These are phyloP conservation scores for Kwoniella pini DNA, from an alignment of 768 basidiomycete genomes.

Conservation along the genomic window DNA sequence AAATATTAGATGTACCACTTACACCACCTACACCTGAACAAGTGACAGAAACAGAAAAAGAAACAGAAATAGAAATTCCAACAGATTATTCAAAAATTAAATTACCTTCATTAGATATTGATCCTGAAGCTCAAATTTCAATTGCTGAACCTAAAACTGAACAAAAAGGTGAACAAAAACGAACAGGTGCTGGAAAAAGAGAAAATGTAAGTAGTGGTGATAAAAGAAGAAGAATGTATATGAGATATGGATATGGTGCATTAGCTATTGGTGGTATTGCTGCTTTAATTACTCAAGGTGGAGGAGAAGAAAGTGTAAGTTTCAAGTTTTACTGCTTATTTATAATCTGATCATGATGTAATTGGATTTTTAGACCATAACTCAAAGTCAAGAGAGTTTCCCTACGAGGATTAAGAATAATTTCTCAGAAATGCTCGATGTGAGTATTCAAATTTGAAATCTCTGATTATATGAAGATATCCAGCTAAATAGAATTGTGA, in stretches of 20 bases:
- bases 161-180: conserved; percentile 18
- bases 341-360: background rate
- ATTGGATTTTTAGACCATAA: background rate
- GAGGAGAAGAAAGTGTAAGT: conserved; percentile 63
- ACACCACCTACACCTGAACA: conserved; percentile 3
- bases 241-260: conserved; percentile 59
- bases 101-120: conserved; percentile 54
- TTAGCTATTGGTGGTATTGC: conserved; percentile 63
- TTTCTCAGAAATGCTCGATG: conserved; percentile 17
- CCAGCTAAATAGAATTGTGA: background rate
- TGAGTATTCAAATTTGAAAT: background rate
- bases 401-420: conserved; percentile 29
- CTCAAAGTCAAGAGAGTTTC: background rate
- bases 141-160: conserved; percentile 27
- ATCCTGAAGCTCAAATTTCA: conserved; percentile 37
- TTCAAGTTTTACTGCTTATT: background rate
- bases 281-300: conserved; percentile 61
- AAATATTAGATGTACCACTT: conserved; percentile 6
- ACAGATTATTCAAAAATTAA: conserved; percentile 39
- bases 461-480: background rate
- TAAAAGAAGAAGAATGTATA: conserved; percentile 63
- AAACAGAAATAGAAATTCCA: conserved; percentile 7
- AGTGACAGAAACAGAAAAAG: background rate
- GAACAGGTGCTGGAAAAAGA: conserved; percentile 60
- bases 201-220: conserved; percentile 79